Evolutionary conservation across 805 yeast species (phyloP), one percentile per base, ranked within the genome.

Genomic region (Kodamaea sagamina): DNA sequence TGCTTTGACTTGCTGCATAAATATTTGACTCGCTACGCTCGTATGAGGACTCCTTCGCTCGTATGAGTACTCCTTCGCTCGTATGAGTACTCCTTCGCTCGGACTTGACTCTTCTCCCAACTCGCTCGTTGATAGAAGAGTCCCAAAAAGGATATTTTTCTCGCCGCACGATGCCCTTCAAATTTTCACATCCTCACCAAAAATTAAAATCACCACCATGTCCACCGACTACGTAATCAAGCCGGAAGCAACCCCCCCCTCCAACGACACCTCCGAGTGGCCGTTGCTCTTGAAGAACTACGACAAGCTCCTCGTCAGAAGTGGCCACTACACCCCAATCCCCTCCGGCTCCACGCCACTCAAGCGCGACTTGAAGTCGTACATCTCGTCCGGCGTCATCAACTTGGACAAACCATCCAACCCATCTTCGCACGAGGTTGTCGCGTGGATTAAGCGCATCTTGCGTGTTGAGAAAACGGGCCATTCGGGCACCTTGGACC

Each of bases 381-480:
- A 93, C 67, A 76, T 93, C 57, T 81, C 93, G 39, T 84, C 96
- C 5, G 99, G 99, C 77, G 96, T 93, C 41, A 92, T 93, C 64
- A 93, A 93, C 74, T 78, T 93, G 58, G 99, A 93, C 74, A 93
- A 93, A 65, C 99, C 99, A 55, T 87, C 97, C 19, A 93, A 93
- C 69, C 99, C 99, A 55, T 88, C 97, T 34, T 89, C 97, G 43
- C 99, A 93, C 72, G 99, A 93, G 75, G 99, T 93, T 63, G 99
- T 93, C 59, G 99, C 99, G 17, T 93, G 99, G 99, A 82, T 93
- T 61, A 93, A 93, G 75, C 79, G 98, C 68, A 93, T 93, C 56
- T 77, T 93, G 60, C 83, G 98, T 67, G 86, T 84, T 48, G 98
- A 93, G 70, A 93, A 93, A 70, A 93, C 99, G 47, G 99, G 99